Conservation (phyloP, 2,329 filamentous ascomycete species). For the Nakataea oryzae region DNA sequence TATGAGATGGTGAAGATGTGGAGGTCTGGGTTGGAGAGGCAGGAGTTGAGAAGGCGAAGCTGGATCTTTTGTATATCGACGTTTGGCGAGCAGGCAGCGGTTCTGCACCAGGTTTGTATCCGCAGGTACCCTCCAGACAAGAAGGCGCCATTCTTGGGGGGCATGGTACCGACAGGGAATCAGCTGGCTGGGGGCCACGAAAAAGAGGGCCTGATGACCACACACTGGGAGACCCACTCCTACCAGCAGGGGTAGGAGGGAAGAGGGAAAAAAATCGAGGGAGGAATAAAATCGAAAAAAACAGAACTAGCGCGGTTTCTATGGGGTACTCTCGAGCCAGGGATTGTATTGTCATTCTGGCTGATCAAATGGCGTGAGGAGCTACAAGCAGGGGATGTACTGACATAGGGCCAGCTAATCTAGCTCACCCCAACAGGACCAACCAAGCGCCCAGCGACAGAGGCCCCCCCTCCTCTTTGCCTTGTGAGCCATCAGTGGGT, state of each 20-base stretch:
- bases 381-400: neutral
- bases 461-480: neutral
- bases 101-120: neutral
- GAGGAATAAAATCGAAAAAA: neutral
- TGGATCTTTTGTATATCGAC: constrained; percentile 4
- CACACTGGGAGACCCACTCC: neutral
- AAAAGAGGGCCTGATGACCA: constrained; percentile 3
- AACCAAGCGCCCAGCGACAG: neutral
- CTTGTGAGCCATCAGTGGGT: constrained; percentile 1
- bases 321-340: neutral
- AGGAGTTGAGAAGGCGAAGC: constrained; percentile 1
- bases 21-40: neutral
- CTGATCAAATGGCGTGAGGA: neutral
- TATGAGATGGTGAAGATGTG: neutral
- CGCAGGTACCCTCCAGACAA: neutral
- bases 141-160: constrained; percentile 1
- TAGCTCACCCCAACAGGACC: neutral
- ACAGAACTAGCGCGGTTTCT: neutral
- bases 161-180: neutral
- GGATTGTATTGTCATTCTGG: neutral
- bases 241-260: neutral
- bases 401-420: neutral
- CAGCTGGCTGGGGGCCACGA: constrained; percentile 1
- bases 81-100: neutral
- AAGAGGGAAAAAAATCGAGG: neutral